Percentiles rank a stretch among this genome's conserved stretches.
Evolutionary conservation across 2,329 filamentous ascomycete genomes (phyloP).

Genomic region (Colletotrichum coccodes): DNA sequence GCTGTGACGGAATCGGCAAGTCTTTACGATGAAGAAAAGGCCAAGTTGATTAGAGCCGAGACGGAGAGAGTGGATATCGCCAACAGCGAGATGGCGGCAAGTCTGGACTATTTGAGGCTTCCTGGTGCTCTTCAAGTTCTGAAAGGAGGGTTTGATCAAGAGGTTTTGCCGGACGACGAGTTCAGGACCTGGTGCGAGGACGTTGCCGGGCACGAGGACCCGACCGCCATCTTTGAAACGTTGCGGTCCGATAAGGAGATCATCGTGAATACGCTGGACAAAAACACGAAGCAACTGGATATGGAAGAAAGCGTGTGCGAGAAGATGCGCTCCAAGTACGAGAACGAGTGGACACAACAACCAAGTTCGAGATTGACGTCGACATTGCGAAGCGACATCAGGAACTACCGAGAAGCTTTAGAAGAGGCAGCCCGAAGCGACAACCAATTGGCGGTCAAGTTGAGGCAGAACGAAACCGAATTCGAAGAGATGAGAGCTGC

Average conservation of each 20-base stretch:
- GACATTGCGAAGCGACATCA: conserved; percentile 86
- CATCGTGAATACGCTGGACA: conserved; percentile 78
- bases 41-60: conserved; percentile 92
- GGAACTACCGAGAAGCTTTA: conserved; percentile 87
- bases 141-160: conserved; percentile 92
- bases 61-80: conserved; percentile 92
- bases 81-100: conserved; percentile 95
- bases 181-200: conserved; percentile 96
- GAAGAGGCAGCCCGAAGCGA: conserved; percentile 92
- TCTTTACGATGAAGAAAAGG: conserved; percentile 98
- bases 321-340: conserved; percentile 99
- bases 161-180: conserved; percentile 87
- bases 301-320: conserved; percentile 98
- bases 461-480: conserved; percentile 86
- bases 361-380: conserved; percentile 90
- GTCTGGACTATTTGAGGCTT: conserved; percentile 90
- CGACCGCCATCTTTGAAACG: conserved; percentile 80
- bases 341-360: conserved; percentile 95
- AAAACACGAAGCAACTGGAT: conserved; percentile 87
- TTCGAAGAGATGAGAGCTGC: conserved; percentile 96
- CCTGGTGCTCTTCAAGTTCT: conserved; percentile 90
- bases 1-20: conserved; percentile 97
- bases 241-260: conserved; percentile 81
- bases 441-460: conserved; percentile 81
- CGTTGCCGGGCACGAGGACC: conserved; percentile 85